These are phyloP conservation scores for Ophiostoma himal-ulmi DNA, from an alignment of 2,329 filamentous ascomycete species.

Conservation along the genomic window DNA sequence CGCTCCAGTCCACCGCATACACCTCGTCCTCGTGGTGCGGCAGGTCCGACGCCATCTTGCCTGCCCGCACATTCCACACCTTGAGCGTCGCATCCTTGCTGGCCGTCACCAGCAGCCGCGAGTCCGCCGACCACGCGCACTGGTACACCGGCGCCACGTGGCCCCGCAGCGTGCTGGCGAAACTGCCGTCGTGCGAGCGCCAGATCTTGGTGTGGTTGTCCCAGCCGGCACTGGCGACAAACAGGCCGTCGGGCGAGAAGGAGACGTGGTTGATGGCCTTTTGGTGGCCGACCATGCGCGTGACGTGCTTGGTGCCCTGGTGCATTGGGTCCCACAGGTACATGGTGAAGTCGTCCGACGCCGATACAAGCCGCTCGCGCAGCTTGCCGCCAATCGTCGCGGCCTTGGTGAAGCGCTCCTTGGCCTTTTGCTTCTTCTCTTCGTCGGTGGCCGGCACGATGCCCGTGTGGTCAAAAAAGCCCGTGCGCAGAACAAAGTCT, in stretches of 20 bases:
- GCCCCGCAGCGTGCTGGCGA: constrained; percentile 79
- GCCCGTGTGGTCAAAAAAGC: constrained; percentile 76
- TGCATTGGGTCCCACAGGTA: constrained; percentile 84
- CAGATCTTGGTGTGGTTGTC: constrained; percentile 95
- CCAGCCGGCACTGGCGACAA: constrained; percentile 84
- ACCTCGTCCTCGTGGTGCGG: constrained; percentile 91
- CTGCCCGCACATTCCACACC: constrained; percentile 84
- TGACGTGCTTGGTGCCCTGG: constrained; percentile 71
- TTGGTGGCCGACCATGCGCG: constrained; percentile 86
- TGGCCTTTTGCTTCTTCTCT: constrained; percentile 68
- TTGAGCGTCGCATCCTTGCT: constrained; percentile 93
- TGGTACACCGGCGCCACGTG: constrained; percentile 90
- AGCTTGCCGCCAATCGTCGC: constrained; percentile 69
- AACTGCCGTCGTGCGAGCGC: constrained; percentile 69
- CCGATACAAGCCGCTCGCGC: constrained; percentile 79
- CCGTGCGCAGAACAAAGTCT: constrained; percentile 80
- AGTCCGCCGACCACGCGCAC: constrained; percentile 87
- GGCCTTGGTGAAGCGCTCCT: constrained; percentile 77
- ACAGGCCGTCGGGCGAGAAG: constrained; percentile 82
- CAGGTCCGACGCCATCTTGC: constrained; percentile 72
- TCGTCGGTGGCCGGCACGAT: constrained; percentile 59
- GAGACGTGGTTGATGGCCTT: constrained; percentile 95
- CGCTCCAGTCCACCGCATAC: constrained; percentile 91
- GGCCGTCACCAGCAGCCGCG: constrained; percentile 75
- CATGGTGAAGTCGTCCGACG: constrained; percentile 87